These are phyloP conservation scores for Penicillium maclennaniae DNA, from an alignment of 495 filamentous ascomycete genomes.

Conservation along the genomic window DNA sequence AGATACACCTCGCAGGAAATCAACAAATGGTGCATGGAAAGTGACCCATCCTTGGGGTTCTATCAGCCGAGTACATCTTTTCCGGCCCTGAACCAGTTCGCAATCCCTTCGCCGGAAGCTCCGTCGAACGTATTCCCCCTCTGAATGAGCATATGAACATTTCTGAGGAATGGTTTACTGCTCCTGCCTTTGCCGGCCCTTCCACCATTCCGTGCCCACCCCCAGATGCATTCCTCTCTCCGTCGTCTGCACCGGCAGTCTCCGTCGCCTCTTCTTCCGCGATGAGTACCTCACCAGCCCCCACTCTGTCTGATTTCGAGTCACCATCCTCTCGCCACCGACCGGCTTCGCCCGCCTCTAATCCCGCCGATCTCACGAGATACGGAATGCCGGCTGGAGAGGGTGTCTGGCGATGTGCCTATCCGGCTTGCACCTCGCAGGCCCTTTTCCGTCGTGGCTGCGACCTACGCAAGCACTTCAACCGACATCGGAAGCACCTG, in stretches of 20 bases:
- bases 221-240: conserved; percentile 16
- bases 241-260: conserved; percentile 3
- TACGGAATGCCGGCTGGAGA: conserved; percentile 32
- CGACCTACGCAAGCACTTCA: conserved; percentile 63
- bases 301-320: conserved; percentile 21
- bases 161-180: conserved; percentile 15
- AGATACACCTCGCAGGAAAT: conserved; percentile 22
- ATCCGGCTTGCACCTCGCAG: conserved; percentile 54
- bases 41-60: conserved; percentile 6
- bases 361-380: conserved; percentile 25
- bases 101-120: conserved; percentile 9
- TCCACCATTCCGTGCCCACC: neutral
- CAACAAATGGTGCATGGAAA: conserved; percentile 24
- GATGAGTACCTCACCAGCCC: conserved; percentile 18
- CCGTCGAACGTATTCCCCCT: conserved; percentile 3
- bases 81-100: conserved; percentile 11
- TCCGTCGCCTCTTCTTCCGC: conserved; percentile 12
- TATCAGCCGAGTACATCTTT: conserved; percentile 7
- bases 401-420: conserved; percentile 52
- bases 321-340: conserved; percentile 2
- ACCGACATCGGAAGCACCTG: conserved; percentile 57
- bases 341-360: conserved; percentile 12
- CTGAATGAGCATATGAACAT: conserved; percentile 9
- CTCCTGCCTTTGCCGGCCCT: conserved; percentile 1
- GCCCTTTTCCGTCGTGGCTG: conserved; percentile 57